Percentiles rank a stretch among this genome's conserved stretches.
Evolutionary conservation across 495 filamentous ascomycete species (phyloP).

Genomic region (Neurospora intermedia): DNA sequence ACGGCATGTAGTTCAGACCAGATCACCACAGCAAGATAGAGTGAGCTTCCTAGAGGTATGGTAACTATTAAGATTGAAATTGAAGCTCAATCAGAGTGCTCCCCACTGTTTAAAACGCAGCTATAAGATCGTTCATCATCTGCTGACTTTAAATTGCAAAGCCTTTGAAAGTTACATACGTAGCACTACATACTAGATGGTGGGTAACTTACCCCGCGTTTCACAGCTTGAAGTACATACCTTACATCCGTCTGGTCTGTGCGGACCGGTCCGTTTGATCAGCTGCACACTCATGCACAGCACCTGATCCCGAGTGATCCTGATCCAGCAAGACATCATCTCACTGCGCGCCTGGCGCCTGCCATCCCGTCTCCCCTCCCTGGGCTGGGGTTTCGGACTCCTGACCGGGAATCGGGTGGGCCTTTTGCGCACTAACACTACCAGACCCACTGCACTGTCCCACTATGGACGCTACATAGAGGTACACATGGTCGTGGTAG

Average conservation of each 20-base stretch:
- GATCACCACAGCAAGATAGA: not conserved
- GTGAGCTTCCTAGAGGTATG: too few species aligned
- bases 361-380: not conserved
- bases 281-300: not conserved
- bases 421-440: not conserved
- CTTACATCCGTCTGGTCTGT: not conserved
- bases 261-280: not conserved
- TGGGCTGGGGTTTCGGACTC: not conserved
- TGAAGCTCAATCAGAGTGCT: not conserved
- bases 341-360: not conserved
- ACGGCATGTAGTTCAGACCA: not conserved
- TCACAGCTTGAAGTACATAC: not conserved
- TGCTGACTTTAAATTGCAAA: not conserved
- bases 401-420: not conserved
- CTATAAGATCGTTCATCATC: not conserved
- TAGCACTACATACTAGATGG: not conserved
- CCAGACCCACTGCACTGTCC: not conserved
- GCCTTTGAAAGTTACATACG: not conserved
- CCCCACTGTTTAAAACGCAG: too few species aligned
- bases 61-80: too few species aligned
- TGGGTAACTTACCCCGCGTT: not conserved
- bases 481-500: not conserved
- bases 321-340: not conserved
- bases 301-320: too few species aligned
- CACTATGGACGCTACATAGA: not conserved